Evolutionary conservation across 2,329 filamentous ascomycete species (phyloP).

Genomic region (Waltergamsia citrina): DNA sequence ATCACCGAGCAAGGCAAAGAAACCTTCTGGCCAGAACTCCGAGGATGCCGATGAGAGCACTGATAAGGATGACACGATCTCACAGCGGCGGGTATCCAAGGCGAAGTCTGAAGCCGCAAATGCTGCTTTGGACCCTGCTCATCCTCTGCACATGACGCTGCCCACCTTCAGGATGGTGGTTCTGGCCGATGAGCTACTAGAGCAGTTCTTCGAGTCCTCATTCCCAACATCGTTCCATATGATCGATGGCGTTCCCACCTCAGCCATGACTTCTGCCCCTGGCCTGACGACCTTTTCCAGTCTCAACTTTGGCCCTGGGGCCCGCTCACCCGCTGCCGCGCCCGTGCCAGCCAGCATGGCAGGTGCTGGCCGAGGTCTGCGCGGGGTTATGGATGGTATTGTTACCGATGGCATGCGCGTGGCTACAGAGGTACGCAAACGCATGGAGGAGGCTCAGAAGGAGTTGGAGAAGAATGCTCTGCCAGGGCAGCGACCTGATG

Average conservation of each 20-base stretch:
- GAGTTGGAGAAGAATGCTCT: slow-evolving; percentile 79
- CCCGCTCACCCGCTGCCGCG: slow-evolving; percentile 27
- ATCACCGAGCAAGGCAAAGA: slow-evolving; percentile 32
- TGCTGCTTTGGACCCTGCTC: slow-evolving; percentile 80
- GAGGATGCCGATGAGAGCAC: slow-evolving; percentile 15
- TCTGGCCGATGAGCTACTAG: slow-evolving; percentile 86
- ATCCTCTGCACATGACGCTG: slow-evolving; percentile 89
- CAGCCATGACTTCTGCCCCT: slow-evolving; percentile 18
- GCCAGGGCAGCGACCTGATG: slow-evolving; percentile 51
- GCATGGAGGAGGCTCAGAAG: slow-evolving; percentile 92
- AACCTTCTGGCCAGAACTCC: slow-evolving; percentile 28
- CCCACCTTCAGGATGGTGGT: slow-evolving; percentile 99
- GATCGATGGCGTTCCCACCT: slow-evolving; percentile 47
- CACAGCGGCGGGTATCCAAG: slow-evolving; percentile 40
- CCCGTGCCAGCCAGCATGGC: slow-evolving; percentile 25
- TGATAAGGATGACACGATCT: slow-evolving; percentile 8
- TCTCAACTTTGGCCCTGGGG: slow-evolving; percentile 44
- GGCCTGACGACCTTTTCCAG: slow-evolving; percentile 82
- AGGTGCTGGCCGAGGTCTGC: slow-evolving; percentile 60
- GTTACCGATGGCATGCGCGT: slow-evolving; percentile 96
- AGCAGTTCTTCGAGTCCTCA: slow-evolving; percentile 95
- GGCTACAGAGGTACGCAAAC: slow-evolving; percentile 78
- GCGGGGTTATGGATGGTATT: slow-evolving; percentile 93
- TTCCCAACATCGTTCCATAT: slow-evolving; percentile 91
- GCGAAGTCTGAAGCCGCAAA: slow-evolving; percentile 73